Evolutionary conservation across 176 grass and related monocot genomes (phyloP).

Genomic region (Oryza officinalis): DNA sequence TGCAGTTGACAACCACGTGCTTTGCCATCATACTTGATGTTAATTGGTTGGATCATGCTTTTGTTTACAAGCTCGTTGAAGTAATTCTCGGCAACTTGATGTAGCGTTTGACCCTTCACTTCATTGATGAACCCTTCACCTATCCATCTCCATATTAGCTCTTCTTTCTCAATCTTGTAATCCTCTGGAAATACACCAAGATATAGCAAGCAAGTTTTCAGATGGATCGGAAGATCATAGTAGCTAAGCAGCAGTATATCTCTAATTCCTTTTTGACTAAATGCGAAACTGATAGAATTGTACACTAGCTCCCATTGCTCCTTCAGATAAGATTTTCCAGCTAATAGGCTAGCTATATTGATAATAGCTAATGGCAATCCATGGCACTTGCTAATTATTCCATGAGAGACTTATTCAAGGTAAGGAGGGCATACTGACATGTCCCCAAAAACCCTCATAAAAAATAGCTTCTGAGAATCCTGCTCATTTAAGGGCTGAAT

Average conservation of each 20-base stretch:
- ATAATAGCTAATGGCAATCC: conserved; percentile 29
- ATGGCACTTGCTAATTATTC: conserved; percentile 18
- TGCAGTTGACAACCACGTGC: too few species aligned
- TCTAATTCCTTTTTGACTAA: background rate
- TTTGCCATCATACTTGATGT: background rate
- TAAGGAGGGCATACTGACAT: background rate
- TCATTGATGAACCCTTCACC: conserved; percentile 23
- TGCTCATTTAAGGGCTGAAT: background rate
- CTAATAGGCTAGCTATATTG: conserved; percentile 1
- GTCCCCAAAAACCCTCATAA: background rate
- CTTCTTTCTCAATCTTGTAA: background rate
- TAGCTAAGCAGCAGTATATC: conserved; percentile 36
- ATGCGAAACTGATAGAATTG: background rate
- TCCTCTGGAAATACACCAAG: conserved; percentile 26
- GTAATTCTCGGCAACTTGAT: background rate
- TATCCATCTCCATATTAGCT: conserved; percentile 23
- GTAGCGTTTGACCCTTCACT: background rate
- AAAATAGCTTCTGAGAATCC: conserved; percentile 1
- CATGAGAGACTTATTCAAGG: background rate
- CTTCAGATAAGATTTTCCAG: background rate
- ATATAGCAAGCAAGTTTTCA: conserved; percentile 23
- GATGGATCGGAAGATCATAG: background rate
- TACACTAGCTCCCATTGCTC: background rate
- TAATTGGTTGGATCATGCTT: background rate
- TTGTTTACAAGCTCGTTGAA: conserved; percentile 14